Evolutionary conservation across 2,329 filamentous ascomycete species (phyloP), one percentile per base, ranked within the genome.

Genomic region (Penicillium freii): DNA sequence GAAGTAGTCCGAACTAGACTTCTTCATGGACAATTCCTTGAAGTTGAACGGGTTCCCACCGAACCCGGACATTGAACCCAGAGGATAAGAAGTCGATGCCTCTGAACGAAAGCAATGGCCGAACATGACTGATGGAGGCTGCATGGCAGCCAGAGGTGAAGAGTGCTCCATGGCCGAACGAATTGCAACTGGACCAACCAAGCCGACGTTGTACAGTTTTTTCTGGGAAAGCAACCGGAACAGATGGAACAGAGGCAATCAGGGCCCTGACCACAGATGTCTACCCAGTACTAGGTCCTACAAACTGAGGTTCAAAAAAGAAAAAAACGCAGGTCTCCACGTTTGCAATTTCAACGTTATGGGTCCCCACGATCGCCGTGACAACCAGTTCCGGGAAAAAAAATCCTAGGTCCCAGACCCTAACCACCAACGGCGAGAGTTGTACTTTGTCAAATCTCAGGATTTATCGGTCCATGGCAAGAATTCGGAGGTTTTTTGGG

Each of bases 91-190:
- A n/a, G 77, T 71, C 11, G 82, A 77, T 59, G 82, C 73, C 67
- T 87, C 83, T 59, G 80, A 75, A 66, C 79, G 76, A 71, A 82
- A 84, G 84, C 92, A 85, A 69, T 82, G 75, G 66, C 86, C 82
- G 66, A 79, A 78, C 78, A 85, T 80, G 76, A 83, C 78, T 77
- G 84, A 82, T 44, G 82, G 81, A 57, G 88, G 91, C 80, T 92
- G 91, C 87, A 97, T 90, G 56, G 93, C 92, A 75, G 93, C 93
- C 72, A 97, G 80, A 46, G 94, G 94, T 69, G 94, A 97, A 44
- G 93, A 97, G 64, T 90, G 88, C 78, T 96, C 92, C 91, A 97
- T 97, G 71, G 49, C 38, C 23, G 51, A 49, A 49, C 51, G 54
- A 60, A 67, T 47, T 56, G 58, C 42, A 56, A 60, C 57, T 51